Evolutionary conservation across 2,329 filamentous ascomycete species (phyloP), one percentile per base, ranked within the genome.

Genomic region (Berkeleyomyces rouxiae): DNA sequence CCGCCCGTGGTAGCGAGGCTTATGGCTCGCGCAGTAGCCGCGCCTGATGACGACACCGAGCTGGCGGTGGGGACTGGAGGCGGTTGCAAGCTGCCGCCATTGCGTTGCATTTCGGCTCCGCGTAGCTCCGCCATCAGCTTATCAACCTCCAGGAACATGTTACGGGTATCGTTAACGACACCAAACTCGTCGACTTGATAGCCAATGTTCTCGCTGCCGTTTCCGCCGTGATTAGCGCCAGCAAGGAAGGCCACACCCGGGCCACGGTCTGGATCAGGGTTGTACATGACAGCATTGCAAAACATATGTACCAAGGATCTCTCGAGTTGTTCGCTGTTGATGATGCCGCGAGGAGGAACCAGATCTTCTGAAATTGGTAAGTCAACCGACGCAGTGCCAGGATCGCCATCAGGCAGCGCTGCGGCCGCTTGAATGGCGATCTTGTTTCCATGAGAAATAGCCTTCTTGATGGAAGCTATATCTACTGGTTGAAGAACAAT

Each of bases 231-330:
- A 49, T 74, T 69, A 13, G 60, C 59, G 47, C 74, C 69, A 63
- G 75, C 74, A 68, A 81, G 72, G 66, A 90, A 87, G 0, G 78
- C 75, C 1, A 79, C 76, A 0, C 86, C 86, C 7, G 86, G 83
- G 0, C 87, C 86, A 36, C 85, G 82, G 67, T 87, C 78, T 0
- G 86, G 84, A 66, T 95, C 89, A 0, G 88, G 85, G 68, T 97
- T 97, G 77, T 96, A 99, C 93, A 99, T 97, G 73, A 96, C 87
- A 16, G 93, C 92, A 70, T 97, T 97, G 67, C 90, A 90, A 72
- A 97, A 96, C 88, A 97, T 96, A 68, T 95, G 88, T 68, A 95
- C 89, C 9, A 97, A 77, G 72, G 97, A 92, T 67, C 90, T 89
- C 73, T 97, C 92, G 13, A 97, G 79, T 71, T 97, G 93, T 1